phyloP scores from a whole-genome alignment of 116 monocot species.

The Phalaenopsis hybrid region DNA sequence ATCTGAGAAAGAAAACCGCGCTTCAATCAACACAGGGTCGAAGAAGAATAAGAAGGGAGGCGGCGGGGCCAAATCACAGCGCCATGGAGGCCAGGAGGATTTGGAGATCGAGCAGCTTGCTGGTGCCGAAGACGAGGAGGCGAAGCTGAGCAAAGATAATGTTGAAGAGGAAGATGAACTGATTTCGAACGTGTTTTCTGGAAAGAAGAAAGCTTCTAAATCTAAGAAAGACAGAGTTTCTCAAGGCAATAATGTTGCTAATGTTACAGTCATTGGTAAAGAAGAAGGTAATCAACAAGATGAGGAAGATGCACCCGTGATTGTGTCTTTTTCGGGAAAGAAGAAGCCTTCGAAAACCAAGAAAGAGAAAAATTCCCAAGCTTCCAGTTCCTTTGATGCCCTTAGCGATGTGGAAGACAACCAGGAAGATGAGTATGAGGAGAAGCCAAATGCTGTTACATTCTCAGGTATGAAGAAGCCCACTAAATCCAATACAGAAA shows the following conservation, averaged over 20 bases:
- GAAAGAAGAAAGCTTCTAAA: conserved; percentile 46
- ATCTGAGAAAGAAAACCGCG: conserved; percentile 26
- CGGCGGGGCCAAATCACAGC: conserved; percentile 7
- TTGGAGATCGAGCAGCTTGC: not conserved
- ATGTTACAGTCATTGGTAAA: not conserved
- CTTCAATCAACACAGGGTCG: conserved; percentile 3
- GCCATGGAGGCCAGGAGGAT: conserved; percentile 2
- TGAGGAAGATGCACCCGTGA: conserved; percentile 12
- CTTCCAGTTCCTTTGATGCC: conserved; percentile 30
- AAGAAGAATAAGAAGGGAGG: conserved; percentile 63
- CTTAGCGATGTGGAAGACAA: conserved; percentile 32
- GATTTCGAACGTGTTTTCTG: not conserved
- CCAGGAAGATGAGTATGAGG: conserved; percentile 16
- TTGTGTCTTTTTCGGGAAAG: conserved; percentile 6
- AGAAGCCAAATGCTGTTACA: not conserved
- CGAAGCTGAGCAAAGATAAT: conserved; percentile 15
- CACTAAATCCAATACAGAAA: conserved; percentile 37
- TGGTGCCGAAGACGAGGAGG: conserved; percentile 17
- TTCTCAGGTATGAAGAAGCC: conserved; percentile 35
- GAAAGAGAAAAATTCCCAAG: conserved; percentile 5
- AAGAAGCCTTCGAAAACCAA: conserved; percentile 44
- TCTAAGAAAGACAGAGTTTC: conserved; percentile 21
- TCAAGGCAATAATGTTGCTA: not conserved
- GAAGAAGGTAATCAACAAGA: conserved; percentile 26
- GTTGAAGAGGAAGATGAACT: conserved; percentile 1